Conservation (phyloP, 495 filamentous ascomycete species). For the Neurospora sp. region DNA sequence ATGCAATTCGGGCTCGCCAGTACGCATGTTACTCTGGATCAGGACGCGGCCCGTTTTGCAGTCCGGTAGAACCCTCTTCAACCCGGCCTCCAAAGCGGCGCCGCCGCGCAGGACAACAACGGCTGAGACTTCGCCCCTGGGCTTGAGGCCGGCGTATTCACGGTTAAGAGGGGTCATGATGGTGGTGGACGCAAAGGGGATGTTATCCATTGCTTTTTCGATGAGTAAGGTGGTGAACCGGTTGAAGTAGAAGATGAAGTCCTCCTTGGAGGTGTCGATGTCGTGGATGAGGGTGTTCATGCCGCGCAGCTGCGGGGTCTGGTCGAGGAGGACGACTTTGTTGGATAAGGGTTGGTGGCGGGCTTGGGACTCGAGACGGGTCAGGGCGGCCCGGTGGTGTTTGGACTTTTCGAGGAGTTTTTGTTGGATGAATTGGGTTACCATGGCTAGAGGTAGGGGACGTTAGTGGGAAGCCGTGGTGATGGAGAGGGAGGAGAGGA, state of each 20-base stretch:
- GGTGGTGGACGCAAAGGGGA: constrained; percentile 47
- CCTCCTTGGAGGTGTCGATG: constrained; percentile 67
- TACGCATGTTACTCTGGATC: constrained; percentile 78
- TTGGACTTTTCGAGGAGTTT: constrained; percentile 78
- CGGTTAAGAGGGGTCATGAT: constrained; percentile 60
- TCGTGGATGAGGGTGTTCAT: constrained; percentile 89
- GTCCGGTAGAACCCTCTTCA: constrained; percentile 83
- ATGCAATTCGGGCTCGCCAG: constrained; percentile 85
- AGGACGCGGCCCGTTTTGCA: constrained; percentile 80
- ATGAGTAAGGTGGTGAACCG: constrained; percentile 73
- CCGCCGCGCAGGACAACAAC: constrained; percentile 85
- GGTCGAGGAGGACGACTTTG: constrained; percentile 59
- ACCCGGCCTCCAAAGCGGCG: constrained; percentile 73
- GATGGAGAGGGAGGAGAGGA: not conserved
- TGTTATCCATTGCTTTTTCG: constrained; percentile 70
- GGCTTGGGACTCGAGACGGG: constrained; percentile 56
- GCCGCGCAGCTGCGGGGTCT: constrained; percentile 67
- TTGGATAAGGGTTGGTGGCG: constrained; percentile 61
- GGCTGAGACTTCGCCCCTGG: constrained; percentile 65
- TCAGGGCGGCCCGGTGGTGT: constrained; percentile 66
- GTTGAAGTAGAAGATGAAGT: constrained; percentile 97
- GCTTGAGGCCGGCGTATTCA: constrained; percentile 56
- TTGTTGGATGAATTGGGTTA: constrained; percentile 77
- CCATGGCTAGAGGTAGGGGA: constrained; percentile 71
- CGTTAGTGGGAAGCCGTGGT: constrained; percentile 5